phyloP scores from a whole-genome alignment of 257 asterid genomes.

The Petunia axillaris region DNA sequence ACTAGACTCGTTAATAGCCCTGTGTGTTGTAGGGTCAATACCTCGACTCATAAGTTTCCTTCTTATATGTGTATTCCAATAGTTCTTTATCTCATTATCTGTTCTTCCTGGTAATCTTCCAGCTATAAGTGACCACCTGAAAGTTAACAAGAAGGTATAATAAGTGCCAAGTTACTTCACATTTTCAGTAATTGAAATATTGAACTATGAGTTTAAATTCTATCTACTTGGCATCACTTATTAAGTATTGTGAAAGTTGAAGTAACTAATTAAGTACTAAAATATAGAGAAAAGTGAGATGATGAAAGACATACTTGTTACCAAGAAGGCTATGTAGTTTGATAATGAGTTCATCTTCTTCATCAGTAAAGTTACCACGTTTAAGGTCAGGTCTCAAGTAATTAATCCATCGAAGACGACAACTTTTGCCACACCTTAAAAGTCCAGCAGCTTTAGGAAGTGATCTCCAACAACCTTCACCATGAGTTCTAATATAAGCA shows the following conservation, averaged over 20 bases:
- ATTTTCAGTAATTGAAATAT: background rate
- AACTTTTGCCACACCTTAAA: conserved; percentile 93
- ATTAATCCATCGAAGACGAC: conserved; percentile 93
- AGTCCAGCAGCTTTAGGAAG: conserved; percentile 97
- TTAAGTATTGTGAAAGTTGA: background rate
- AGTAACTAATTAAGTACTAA: background rate
- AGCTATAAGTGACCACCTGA: conserved; percentile 91
- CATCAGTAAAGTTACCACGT: conserved; percentile 81
- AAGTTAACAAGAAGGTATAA: background rate
- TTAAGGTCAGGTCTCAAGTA: conserved; percentile 90
- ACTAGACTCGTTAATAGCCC: conserved; percentile 49
- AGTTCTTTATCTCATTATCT: conserved; percentile 88
- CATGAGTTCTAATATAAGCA: conserved; percentile 73
- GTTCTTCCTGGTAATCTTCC: conserved; percentile 94
- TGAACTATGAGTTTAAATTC: too few relatives aligned
- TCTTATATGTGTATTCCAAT: conserved; percentile 91
- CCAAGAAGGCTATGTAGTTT: conserved; percentile 93
- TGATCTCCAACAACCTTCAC: conserved; percentile 97
- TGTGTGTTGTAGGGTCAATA: conserved; percentile 79
- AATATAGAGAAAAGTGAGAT: background rate
- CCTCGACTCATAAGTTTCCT: conserved; percentile 80
- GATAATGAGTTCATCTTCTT: conserved; percentile 89
- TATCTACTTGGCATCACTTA: too few relatives aligned
- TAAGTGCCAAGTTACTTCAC: background rate
- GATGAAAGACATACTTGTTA: conserved; percentile 62